These are phyloP conservation scores for Penicillium sp. DNA, from an alignment of 2,329 filamentous ascomycete species.

Conservation along the genomic window DNA sequence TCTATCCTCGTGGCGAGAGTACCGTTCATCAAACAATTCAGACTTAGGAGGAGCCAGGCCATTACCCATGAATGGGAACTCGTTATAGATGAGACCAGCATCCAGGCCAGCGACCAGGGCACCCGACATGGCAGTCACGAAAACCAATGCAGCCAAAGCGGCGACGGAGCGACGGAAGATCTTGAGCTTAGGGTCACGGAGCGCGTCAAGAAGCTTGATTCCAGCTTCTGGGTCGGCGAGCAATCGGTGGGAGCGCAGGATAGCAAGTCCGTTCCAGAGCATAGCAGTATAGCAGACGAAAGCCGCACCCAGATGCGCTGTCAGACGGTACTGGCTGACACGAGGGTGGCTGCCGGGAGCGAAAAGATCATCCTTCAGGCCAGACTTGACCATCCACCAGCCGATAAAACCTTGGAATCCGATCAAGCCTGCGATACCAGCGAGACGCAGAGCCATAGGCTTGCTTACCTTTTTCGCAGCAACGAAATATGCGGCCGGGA, in stretches of 20 bases:
- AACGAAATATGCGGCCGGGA: slow-evolving; percentile 83
- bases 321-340: slow-evolving; percentile 87
- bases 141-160: slow-evolving; percentile 65
- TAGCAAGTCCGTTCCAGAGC: slow-evolving; percentile 76
- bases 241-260: slow-evolving; percentile 68
- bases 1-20: slow-evolving; percentile 66
- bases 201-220: slow-evolving; percentile 50
- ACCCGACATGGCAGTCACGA: slow-evolving; percentile 84
- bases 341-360: slow-evolving; percentile 80
- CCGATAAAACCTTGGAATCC: slow-evolving; percentile 91
- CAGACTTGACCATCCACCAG: slow-evolving; percentile 99
- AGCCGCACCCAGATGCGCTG: slow-evolving; percentile 78
- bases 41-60: slow-evolving; percentile 70
- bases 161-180: slow-evolving; percentile 65
- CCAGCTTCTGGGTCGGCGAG: slow-evolving; percentile 59
- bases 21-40: slow-evolving; percentile 79
- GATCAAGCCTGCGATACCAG: slow-evolving; percentile 78
- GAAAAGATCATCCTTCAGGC: slow-evolving; percentile 90
- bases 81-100: slow-evolving; percentile 95
- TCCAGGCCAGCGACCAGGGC: slow-evolving; percentile 90
- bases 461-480: slow-evolving; percentile 66
- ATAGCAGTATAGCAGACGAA: slow-evolving; percentile 92
- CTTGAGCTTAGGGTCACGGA: slow-evolving; percentile 60
- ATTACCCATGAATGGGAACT: slow-evolving; percentile 90
- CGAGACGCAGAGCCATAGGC: slow-evolving; percentile 68